Conservation (phyloP, 805 yeast species). For the Limtongia smithiae region DNA sequence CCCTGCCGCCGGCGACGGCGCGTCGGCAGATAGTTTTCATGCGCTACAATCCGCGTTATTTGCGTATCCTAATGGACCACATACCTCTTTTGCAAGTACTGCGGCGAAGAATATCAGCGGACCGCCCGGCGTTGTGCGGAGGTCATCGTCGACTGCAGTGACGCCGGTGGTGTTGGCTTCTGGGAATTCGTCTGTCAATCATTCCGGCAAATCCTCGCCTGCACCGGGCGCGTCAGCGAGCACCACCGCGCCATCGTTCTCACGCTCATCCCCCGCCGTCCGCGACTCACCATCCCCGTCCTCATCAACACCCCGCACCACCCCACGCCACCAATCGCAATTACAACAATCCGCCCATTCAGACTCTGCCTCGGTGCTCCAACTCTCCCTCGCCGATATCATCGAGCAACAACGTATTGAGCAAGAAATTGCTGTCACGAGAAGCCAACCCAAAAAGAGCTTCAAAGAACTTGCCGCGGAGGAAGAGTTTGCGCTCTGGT, state of each 20-base stretch:
- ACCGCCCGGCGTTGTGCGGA: conserved; percentile 1
- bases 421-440: conserved; percentile 38
- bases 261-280: no score
- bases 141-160: background rate
- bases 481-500: conserved; percentile 83
- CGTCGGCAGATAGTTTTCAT: background rate
- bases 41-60: no score
- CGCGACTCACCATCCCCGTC: background rate
- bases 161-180: conserved; percentile 1
- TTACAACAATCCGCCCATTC: no score
- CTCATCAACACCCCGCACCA: conserved; percentile 1
- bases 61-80: no score
- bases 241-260: no score
- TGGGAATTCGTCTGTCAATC: background rate
- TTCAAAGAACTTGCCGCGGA: conserved; percentile 74
- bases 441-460: conserved; percentile 41
- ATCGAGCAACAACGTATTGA: conserved; percentile 41
- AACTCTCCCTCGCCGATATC: conserved; percentile 24
- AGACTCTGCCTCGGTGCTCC: conserved; percentile 6
- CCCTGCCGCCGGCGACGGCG: background rate
- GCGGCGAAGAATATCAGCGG: conserved; percentile 14
- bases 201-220: no score
- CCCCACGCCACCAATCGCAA: background rate
- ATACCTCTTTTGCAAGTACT: conserved; percentile 28
- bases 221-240: no score